Percentiles rank a stretch among this genome's conserved stretches.
Conservation (phyloP, 2,329 filamentous ascomycete genomes). For the Cladosporium austrohemisphaericum region DNA sequence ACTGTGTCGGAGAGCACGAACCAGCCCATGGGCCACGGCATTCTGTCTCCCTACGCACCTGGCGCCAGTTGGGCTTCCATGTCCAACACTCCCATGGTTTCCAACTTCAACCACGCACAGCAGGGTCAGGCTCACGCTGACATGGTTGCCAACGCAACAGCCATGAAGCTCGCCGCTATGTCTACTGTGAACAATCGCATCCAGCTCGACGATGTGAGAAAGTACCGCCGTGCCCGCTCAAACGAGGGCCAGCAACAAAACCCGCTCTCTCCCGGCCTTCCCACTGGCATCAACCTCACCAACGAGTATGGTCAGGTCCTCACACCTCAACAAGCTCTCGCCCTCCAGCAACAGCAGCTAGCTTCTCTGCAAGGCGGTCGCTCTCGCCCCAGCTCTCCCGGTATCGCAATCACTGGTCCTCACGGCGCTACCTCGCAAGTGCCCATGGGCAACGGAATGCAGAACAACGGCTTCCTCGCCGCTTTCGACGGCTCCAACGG, state of each 20-base stretch:
- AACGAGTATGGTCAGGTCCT: slow-evolving; percentile 89
- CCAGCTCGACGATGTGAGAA: slow-evolving; percentile 91
- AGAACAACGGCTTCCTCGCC: slow-evolving; percentile 89
- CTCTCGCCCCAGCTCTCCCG: slow-evolving; percentile 86
- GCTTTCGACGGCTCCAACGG: slow-evolving; percentile 70
- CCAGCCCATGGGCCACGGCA: slow-evolving; percentile 56
- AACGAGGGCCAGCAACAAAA: slow-evolving; percentile 63
- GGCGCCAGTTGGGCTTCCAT: slow-evolving; percentile 98
- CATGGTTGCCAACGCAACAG: slow-evolving; percentile 97
- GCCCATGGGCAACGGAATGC: slow-evolving; percentile 70
- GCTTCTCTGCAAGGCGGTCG: slow-evolving; percentile 74
- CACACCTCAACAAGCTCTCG: slow-evolving; percentile 54
- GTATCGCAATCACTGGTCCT: slow-evolving; percentile 70
- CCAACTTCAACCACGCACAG: slow-evolving; percentile 65
- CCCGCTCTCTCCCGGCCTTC: slow-evolving; percentile 64
- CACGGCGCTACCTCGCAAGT: slow-evolving; percentile 46
- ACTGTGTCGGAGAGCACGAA: slow-evolving; percentile 70
- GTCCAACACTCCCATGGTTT: slow-evolving; percentile 94
- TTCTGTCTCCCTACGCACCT: slow-evolving; percentile 74
- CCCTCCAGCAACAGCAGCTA: slow-evolving; percentile 69
- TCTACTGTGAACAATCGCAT: slow-evolving; percentile 99
- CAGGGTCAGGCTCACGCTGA: slow-evolving; percentile 71
- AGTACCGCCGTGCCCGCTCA: slow-evolving; percentile 87
- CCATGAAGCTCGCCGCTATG: slow-evolving; percentile 95
- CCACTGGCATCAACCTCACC: slow-evolving; percentile 76